Evolutionary conservation across 2,329 filamentous ascomycete genomes (phyloP).

Genomic region (Aspergillus cejpii): DNA sequence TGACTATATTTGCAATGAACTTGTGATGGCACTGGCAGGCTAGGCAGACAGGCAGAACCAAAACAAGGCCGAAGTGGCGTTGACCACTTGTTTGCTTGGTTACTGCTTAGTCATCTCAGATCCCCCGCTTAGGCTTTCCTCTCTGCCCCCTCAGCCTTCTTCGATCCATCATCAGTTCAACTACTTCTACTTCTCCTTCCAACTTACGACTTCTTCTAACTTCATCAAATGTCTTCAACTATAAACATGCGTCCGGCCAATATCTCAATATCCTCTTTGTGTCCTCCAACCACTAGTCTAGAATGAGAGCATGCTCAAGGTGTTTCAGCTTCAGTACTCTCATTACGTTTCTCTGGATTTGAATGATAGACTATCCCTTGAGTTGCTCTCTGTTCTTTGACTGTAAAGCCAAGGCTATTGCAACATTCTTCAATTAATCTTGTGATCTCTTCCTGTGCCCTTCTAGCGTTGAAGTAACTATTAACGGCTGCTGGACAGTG

Average conservation of each 20-base stretch:
- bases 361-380: slow-evolving; percentile 13
- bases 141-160: slow-evolving; percentile 7
- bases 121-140: slow-evolving; percentile 17
- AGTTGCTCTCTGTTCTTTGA: not conserved
- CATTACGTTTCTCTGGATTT: slow-evolving; percentile 11
- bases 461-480: slow-evolving; percentile 22
- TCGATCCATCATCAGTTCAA: slow-evolving; percentile 2
- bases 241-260: slow-evolving; percentile 10
- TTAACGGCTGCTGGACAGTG: slow-evolving; percentile 33
- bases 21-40: no score
- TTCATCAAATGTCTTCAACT: not conserved
- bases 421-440: slow-evolving; percentile 6
- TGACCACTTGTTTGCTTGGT: slow-evolving; percentile 11
- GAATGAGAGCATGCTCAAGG: slow-evolving; percentile 15
- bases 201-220: no score
- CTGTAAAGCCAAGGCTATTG: not conserved
- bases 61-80: slow-evolving; percentile 13
- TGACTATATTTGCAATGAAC: slow-evolving; percentile 20
- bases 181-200: not conserved
- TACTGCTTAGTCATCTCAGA: slow-evolving; percentile 20
- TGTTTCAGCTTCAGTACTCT: slow-evolving; percentile 12
- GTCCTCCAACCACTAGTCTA: slow-evolving; percentile 16
- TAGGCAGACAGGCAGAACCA: slow-evolving; percentile 7
- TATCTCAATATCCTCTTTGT: slow-evolving; percentile 5
- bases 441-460: slow-evolving; percentile 9